Conservation (phyloP, 2,329 filamentous ascomycete species). For the Colletotrichum falcatum region DNA sequence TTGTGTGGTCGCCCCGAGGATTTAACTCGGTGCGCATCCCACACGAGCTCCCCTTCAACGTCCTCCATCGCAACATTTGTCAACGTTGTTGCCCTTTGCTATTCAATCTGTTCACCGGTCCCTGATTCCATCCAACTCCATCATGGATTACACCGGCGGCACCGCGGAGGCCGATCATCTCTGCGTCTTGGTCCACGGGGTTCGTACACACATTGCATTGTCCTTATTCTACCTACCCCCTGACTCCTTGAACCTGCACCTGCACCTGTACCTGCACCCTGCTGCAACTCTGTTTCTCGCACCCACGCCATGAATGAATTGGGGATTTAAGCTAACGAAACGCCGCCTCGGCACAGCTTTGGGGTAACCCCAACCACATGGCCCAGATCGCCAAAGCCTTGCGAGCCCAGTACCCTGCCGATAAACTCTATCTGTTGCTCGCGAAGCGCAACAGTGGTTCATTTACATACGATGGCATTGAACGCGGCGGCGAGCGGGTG, state of each 20-base stretch:
- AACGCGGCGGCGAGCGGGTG: slow-evolving; percentile 75
- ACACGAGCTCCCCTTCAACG: slow-evolving; percentile 28
- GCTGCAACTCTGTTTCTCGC: slow-evolving; percentile 4
- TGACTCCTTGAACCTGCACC: slow-evolving; percentile 5
- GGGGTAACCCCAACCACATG: slow-evolving; percentile 84
- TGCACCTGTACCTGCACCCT: not conserved
- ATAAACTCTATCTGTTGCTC: slow-evolving; percentile 76
- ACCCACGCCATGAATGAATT: slow-evolving; percentile 45
- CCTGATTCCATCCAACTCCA: slow-evolving; percentile 48
- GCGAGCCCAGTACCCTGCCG: slow-evolving; percentile 69
- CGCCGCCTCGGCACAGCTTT: slow-evolving; percentile 63
- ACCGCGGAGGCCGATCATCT: slow-evolving; percentile 73
- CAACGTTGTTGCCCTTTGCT: slow-evolving; percentile 47
- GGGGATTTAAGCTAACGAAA: slow-evolving; percentile 43
- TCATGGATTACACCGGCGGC: slow-evolving; percentile 64
- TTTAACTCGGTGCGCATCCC: slow-evolving; percentile 39
- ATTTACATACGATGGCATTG: slow-evolving; percentile 78
- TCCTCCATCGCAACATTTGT: not conserved
- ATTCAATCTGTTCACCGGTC: slow-evolving; percentile 51
- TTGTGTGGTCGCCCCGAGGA: slow-evolving; percentile 37
- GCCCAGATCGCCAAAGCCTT: slow-evolving; percentile 74
- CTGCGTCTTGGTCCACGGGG: slow-evolving; percentile 82
- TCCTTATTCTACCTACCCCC: not conserved
- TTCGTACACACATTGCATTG: slow-evolving; percentile 56
- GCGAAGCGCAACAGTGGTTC: slow-evolving; percentile 79